Evolutionary conservation across 495 filamentous ascomycete genomes (phyloP), one percentile per base, ranked within the genome.

Genomic region (Xylaria palmicola): DNA sequence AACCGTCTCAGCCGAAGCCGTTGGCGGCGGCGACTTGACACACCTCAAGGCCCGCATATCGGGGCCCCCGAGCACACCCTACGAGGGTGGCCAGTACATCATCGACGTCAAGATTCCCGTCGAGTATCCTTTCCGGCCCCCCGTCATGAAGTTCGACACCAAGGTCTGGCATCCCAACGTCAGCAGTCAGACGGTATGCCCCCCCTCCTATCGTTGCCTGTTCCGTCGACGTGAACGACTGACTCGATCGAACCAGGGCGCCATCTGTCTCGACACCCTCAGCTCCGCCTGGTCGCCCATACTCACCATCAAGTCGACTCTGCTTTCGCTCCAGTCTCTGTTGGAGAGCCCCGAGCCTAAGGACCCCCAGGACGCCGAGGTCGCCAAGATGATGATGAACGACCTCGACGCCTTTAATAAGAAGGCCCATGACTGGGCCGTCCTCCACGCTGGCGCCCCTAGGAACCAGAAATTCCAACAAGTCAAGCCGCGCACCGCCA

Each of bases 141-240:
- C 95, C 9, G 74, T 86, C 34, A 97, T 98, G 91, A 90, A 86
- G 71, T 98, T 98, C 64, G 84, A 89, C 64, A 98, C 95, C 66
- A 95, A 89, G 74, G 88, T 98, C 59, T 98, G 95, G 95, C 94
- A 98, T 76, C 94, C 94, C 34, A 98, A 98, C 74, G 85, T 98
- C 75, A 92, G 88, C 82, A 93, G 88, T 68, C 90, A 96, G 73
- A 98, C 94, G 50, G 93, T 97, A 75, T 70, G 88, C 82, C 22
- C 12, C 22, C 30, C 39, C 36, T 20, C 37, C 15, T 0, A 58
- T 49, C n/a, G n/a, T n/a, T n/a, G n/a, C n/a, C n/a, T n/a, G n/a
- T n/a, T n/a, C n/a, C n/a, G n/a, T n/a, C n/a, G n/a, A n/a, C n/a
- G n/a, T n/a, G n/a, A n/a, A n/a, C n/a, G n/a, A 56, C 41, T 30